Evolutionary conservation across 345 rosid genomes (phyloP).

Genomic region (Eucalyptus urophylla): DNA sequence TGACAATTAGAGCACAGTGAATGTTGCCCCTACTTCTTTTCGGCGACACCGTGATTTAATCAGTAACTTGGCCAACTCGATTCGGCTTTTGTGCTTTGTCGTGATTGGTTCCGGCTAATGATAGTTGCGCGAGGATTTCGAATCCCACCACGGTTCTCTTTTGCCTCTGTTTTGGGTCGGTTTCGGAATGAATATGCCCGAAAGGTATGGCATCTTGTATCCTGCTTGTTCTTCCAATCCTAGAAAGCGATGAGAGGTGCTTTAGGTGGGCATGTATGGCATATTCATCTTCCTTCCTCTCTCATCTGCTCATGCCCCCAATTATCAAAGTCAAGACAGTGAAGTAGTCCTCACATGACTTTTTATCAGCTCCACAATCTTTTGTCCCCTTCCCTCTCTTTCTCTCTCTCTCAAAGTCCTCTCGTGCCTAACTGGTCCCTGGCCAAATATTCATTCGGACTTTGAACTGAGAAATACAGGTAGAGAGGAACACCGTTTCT

Average conservation of each 20-base stretch:
- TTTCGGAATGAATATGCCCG: not conserved
- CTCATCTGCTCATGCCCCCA: not conserved
- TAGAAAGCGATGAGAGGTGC: not conserved
- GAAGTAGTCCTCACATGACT: conserved; percentile 1
- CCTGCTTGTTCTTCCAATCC: not conserved
- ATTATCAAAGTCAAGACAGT: not conserved
- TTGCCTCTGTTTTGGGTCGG: not conserved
- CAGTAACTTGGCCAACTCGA: not conserved
- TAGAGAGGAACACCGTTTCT: not conserved
- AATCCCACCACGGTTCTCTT: not conserved
- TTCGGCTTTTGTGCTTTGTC: not conserved
- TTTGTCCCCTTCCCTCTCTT: conserved; percentile 2
- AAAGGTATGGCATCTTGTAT: not conserved
- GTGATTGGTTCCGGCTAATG: not conserved
- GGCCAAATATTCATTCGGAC: not conserved
- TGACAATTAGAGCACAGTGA: not conserved
- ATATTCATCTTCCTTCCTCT: not conserved
- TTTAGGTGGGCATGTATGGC: not conserved
- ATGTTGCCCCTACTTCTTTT: not conserved
- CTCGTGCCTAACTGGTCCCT: conserved; percentile 2
- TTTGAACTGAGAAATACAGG: not conserved
- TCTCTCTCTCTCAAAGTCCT: not conserved
- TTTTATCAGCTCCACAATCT: conserved; percentile 8
- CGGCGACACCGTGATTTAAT: not conserved
- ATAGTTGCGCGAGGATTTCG: not conserved